Evolutionary conservation across 2,329 filamentous ascomycete species (phyloP).

Genomic region (Thermothelomyces thermophilus): DNA sequence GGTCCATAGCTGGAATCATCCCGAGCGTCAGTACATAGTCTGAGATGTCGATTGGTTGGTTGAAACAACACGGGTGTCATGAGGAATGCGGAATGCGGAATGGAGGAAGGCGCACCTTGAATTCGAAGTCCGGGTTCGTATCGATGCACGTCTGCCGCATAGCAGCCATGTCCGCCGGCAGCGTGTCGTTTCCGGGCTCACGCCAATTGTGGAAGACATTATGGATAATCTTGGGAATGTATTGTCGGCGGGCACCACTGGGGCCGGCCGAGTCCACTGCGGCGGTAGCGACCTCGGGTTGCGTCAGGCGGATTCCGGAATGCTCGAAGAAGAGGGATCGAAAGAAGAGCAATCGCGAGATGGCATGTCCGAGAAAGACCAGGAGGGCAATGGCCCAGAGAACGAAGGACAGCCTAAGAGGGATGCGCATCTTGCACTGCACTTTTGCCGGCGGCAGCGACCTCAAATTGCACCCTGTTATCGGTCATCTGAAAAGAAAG

Average conservation of each 20-base stretch:
- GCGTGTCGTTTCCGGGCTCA: conserved; percentile 48
- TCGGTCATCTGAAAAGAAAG: too few species aligned
- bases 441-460: background rate
- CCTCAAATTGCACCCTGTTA: too few species aligned
- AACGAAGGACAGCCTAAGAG: conserved; percentile 15
- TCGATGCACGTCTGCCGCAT: conserved; percentile 61
- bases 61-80: too few species aligned
- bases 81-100: too few species aligned
- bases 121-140: conserved; percentile 65
- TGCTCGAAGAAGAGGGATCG: conserved; percentile 23
- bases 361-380: conserved; percentile 2
- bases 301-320: conserved; percentile 22
- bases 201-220: conserved; percentile 28
- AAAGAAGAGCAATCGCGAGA: conserved; percentile 20
- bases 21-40: too few species aligned
- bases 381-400: conserved; percentile 16
- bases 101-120: conserved; percentile 47
- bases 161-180: conserved; percentile 59
- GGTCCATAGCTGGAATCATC: conserved; percentile 71
- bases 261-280: background rate
- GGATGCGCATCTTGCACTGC: conserved; percentile 16
- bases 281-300: conserved; percentile 16
- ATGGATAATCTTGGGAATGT: conserved; percentile 26
- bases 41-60: too few species aligned
- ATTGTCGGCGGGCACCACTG: conserved; percentile 9